Evolutionary conservation across 2,329 filamentous ascomycete species (phyloP).

Genomic region (Exophiala viscosa): DNA sequence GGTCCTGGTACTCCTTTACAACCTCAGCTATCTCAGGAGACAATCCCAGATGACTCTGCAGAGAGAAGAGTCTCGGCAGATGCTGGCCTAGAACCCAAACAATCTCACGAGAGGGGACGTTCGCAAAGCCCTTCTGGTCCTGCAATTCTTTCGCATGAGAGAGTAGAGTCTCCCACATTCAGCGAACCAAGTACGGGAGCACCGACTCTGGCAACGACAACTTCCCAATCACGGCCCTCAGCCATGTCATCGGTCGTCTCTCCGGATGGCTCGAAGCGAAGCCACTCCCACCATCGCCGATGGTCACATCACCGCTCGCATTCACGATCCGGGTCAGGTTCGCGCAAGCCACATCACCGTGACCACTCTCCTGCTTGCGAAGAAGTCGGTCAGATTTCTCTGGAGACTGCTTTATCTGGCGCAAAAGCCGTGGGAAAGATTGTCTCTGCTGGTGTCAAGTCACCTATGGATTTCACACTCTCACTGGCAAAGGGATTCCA

Average conservation of each 20-base stretch:
- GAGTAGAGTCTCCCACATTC: background rate
- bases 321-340: slow-evolving; percentile 27
- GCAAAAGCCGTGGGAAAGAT: slow-evolving; percentile 68
- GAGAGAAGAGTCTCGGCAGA: no score
- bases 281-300: slow-evolving; percentile 7
- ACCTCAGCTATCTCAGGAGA: background rate
- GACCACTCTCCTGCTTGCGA: slow-evolving; percentile 20
- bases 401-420: slow-evolving; percentile 62
- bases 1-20: slow-evolving; percentile 10
- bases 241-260: slow-evolving; percentile 16
- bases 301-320: slow-evolving; percentile 11
- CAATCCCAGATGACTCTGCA: no score
- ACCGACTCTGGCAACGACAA: background rate
- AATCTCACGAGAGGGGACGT: no score
- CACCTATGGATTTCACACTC: slow-evolving; percentile 79
- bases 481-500: slow-evolving; percentile 82
- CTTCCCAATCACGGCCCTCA: slow-evolving; percentile 15
- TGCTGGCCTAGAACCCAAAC: no score
- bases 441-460: slow-evolving; percentile 69
- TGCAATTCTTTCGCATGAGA: no score
- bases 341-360: slow-evolving; percentile 6
- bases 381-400: slow-evolving; percentile 35
- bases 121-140: no score
- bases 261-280: slow-evolving; percentile 14
- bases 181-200: background rate